A percentile compares a stretch with the other conserved stretches of the same genome.
Conservation (phyloP, 2,329 filamentous ascomycete species). For the Tolypocladium tropicale region DNA sequence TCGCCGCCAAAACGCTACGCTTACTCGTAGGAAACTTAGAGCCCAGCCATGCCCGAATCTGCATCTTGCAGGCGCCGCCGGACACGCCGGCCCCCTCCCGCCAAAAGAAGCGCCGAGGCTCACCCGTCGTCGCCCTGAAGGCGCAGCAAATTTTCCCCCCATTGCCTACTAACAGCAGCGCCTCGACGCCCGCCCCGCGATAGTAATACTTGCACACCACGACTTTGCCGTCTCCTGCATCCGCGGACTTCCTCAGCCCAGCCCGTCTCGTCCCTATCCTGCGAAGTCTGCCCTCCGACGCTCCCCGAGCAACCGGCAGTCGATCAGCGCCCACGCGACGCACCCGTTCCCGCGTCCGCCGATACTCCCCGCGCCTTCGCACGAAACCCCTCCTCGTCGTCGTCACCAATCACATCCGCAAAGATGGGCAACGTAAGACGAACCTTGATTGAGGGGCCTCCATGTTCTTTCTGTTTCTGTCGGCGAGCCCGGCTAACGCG, state of each 20-base stretch:
- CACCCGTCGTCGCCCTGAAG: neutral
- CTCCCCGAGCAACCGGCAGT: too few species aligned
- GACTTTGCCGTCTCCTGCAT: neutral
- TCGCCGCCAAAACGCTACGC: too few species aligned
- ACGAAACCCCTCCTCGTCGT: neutral
- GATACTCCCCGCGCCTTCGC: neutral
- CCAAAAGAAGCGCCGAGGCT: neutral
- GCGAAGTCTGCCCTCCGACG: neutral
- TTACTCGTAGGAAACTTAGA: too few species aligned
- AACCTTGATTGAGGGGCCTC: neutral
- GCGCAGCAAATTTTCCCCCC: constrained; percentile 7
- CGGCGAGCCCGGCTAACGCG: constrained; percentile 10
- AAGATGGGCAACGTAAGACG: constrained; percentile 25
- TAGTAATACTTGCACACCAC: neutral
- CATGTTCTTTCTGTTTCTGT: neutral
- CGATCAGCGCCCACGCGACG: neutral
- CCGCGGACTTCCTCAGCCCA: neutral
- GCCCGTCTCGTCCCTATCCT: neutral
- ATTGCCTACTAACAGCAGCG: neutral
- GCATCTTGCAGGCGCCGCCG: too few species aligned
- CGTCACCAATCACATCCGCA: neutral
- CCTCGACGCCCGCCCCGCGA: neutral
- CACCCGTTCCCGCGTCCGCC: neutral
- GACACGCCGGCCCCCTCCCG: neutral
- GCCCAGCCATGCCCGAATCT: too few species aligned